Evolutionary conservation across 805 yeast species (phyloP), one percentile per base, ranked within the genome.

Genomic region (Monosporozyma servazzii): DNA sequence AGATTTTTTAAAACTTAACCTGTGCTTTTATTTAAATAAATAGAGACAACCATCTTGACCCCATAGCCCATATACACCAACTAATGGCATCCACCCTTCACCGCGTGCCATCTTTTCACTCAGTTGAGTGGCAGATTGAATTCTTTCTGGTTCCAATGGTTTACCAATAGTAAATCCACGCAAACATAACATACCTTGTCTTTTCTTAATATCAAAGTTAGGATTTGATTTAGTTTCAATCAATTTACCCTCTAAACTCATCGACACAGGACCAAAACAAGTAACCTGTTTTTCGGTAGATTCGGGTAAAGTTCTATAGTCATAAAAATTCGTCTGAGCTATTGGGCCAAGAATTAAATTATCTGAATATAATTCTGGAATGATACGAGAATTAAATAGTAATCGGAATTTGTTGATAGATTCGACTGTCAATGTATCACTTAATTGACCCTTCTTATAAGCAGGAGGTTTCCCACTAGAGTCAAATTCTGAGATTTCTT

Each of bases 41-140:
- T 84, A 85, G 53, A 85, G 74, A 61, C 90, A 84, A 2, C 90
- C 90, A 64, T 85, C 91, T 29, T 65, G 70, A 13, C 88, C 90
- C 75, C 83, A 82, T 37, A 72, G 71, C 0, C 88, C 89, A 36
- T 56, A 59, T 0, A 81, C 68, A 5, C 76, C 76, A 3, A 77
- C 70, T 75, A 82, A 5, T 65, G 76, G 76, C 72, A 72, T 68
- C 76, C 76, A 72, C 20, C 78, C 76, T 54, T 76, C 80, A 7
- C 77, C 72, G n/a, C 75, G 76, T 25, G 66, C 68, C 42, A 63
- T 52, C 18, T 60, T 51, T 23, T 69, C 69, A 6, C 71, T 69
- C 21, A 62, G 46, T 3, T 57, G 46, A 9, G 64, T 59, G 1
- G 74, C 73, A 2, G 37, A 48, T 18, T 62, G 57, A 43, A 70